Evolutionary conservation across 345 rosid species (phyloP).

Genomic region (Pugionium dolabratum): DNA sequence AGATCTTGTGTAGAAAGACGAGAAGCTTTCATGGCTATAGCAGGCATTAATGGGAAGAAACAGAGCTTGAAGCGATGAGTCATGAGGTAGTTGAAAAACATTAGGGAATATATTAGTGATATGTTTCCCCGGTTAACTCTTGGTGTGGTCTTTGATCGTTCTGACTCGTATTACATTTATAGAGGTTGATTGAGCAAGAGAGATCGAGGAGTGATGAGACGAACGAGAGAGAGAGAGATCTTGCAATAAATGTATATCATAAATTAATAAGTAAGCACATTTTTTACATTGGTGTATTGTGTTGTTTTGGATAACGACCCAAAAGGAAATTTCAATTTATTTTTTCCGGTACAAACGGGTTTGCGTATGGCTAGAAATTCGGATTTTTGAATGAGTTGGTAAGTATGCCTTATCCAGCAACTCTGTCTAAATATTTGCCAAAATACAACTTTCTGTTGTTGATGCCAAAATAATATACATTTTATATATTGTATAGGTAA

Average conservation of each 20-base stretch:
- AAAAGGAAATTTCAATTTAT: neutral
- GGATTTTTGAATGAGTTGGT: neutral
- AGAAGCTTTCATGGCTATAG: slow-evolving; percentile 19
- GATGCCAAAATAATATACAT: neutral
- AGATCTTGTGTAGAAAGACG: slow-evolving; percentile 37
- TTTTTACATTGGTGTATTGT: neutral
- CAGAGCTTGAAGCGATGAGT: slow-evolving; percentile 28
- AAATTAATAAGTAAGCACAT: neutral
- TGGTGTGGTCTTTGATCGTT: slow-evolving; percentile 22
- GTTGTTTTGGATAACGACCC: slow-evolving; percentile 11
- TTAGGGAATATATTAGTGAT: slow-evolving; percentile 18
- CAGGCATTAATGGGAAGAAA: slow-evolving; percentile 8
- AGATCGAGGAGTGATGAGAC: neutral
- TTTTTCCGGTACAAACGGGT: neutral
- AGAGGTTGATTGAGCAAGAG: slow-evolving; percentile 29
- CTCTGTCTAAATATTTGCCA: neutral
- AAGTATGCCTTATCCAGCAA: neutral
- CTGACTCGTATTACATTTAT: slow-evolving; percentile 30
- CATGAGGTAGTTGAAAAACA: slow-evolving; percentile 13
- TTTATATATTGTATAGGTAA: neutral
- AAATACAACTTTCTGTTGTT: too few species aligned
- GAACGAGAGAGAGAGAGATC: neutral
- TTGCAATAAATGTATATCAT: slow-evolving; percentile 2
- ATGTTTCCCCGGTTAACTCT: neutral
- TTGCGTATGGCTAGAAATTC: neutral